phyloP scores from a whole-genome alignment of 345 rosid species.

The Camelina neglecta region DNA sequence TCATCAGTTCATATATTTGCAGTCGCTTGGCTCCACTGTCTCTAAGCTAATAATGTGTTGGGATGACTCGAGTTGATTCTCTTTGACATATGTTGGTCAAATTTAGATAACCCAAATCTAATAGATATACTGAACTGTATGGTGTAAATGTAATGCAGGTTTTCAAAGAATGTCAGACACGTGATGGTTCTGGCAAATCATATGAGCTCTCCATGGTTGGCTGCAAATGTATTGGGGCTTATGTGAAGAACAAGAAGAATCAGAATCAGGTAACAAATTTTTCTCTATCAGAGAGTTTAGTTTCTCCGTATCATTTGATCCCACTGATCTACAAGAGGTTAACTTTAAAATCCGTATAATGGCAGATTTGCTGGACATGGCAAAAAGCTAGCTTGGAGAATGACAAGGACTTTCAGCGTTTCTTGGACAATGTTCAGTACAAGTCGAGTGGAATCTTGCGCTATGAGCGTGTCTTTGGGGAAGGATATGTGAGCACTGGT shows the following conservation, averaged over 20 bases:
- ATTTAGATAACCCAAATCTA: background rate
- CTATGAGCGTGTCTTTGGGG: conserved; percentile 89
- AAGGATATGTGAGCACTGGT: conserved; percentile 93
- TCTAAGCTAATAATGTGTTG: conserved; percentile 3
- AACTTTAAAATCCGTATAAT: conserved; percentile 26
- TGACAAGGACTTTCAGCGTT: conserved; percentile 84
- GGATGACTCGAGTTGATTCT: conserved; percentile 1
- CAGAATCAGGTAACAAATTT: conserved; percentile 74
- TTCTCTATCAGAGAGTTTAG: conserved; percentile 1
- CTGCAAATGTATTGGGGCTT: conserved; percentile 95
- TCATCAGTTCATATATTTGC: background rate
- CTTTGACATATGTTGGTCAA: background rate
- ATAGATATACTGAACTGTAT: background rate
- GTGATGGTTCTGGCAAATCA: conserved; percentile 62
- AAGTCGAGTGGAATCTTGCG: conserved; percentile 78
- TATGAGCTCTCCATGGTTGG: conserved; percentile 78
- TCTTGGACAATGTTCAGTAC: conserved; percentile 93
- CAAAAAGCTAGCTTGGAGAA: conserved; percentile 70
- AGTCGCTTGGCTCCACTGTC: background rate
- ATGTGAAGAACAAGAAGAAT: conserved; percentile 87
- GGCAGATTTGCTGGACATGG: conserved; percentile 96
- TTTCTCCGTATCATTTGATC: conserved; percentile 18
- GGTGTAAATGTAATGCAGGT: conserved; percentile 52
- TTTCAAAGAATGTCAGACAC: conserved; percentile 67
- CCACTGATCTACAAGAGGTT: conserved; percentile 18